These are phyloP conservation scores for Pythium rishiriense DNA, from an alignment of 352 stramenopile genomes.

Conservation along the genomic window DNA sequence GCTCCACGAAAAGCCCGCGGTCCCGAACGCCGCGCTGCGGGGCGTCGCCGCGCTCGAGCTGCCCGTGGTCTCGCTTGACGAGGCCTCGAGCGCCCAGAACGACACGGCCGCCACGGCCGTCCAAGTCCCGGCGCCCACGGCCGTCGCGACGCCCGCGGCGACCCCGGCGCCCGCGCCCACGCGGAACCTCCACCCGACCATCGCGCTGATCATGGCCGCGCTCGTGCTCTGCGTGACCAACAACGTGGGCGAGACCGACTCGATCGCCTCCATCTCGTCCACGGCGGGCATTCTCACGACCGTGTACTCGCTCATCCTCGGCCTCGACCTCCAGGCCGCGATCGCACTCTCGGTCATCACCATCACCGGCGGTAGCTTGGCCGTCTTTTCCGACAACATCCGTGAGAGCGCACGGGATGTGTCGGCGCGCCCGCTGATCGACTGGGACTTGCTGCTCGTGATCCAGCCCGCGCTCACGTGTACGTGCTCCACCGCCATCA, in stretches of 20 bases:
- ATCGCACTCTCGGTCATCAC: slow-evolving; percentile 21
- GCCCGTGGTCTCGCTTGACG: slow-evolving; percentile 29
- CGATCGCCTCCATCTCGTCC: slow-evolving; percentile 12
- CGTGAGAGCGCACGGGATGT: slow-evolving; percentile 11
- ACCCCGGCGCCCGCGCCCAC: not conserved
- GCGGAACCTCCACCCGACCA: slow-evolving; percentile 14
- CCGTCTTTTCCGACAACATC: slow-evolving; percentile 22
- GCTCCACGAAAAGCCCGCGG: not conserved
- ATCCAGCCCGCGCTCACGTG: slow-evolving; percentile 23
- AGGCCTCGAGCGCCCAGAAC: slow-evolving; percentile 18
- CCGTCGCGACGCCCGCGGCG: not conserved
- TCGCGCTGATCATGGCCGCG: slow-evolving; percentile 22
- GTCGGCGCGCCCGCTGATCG: slow-evolving; percentile 14
- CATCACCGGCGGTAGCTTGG: slow-evolving; percentile 15
- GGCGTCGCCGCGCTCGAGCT: slow-evolving; percentile 7
- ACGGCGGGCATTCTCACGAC: slow-evolving; percentile 20
- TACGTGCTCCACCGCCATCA: not conserved
- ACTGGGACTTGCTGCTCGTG: slow-evolving; percentile 28
- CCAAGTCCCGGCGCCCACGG: not conserved
- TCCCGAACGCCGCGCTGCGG: slow-evolving; percentile 7
- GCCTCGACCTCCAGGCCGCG: slow-evolving; percentile 12
- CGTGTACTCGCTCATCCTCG: slow-evolving; percentile 19
- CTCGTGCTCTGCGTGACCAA: slow-evolving; percentile 25
- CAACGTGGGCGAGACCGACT: slow-evolving; percentile 2
- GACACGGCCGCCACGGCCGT: not conserved